Conservation (phyloP, 768 basidiomycete genomes). For the Galerina sulciceps region DNA sequence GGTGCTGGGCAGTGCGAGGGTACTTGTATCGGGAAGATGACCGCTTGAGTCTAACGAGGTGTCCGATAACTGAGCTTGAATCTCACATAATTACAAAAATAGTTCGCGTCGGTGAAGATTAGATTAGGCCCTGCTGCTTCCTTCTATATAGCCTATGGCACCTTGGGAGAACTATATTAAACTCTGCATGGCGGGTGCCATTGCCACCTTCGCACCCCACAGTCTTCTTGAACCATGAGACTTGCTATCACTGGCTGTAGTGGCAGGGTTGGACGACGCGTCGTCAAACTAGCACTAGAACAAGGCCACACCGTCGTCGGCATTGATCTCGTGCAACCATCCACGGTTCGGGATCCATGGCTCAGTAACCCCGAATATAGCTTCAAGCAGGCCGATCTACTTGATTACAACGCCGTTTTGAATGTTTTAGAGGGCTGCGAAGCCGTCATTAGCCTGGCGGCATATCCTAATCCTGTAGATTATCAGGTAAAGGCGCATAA, state of each 20-base stretch:
- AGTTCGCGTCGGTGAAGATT: too few relatives aligned
- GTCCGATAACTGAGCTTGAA: too few relatives aligned
- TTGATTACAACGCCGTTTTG: slow-evolving; percentile 48
- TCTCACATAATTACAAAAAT: too few relatives aligned
- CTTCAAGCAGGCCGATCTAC: slow-evolving; percentile 51
- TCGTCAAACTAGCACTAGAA: slow-evolving; percentile 52
- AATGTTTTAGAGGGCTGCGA: slow-evolving; percentile 55
- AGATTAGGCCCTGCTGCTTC: too few relatives aligned
- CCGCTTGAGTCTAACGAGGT: too few relatives aligned
- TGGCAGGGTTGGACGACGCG: slow-evolving; percentile 56
- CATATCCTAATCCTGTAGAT: slow-evolving; percentile 49
- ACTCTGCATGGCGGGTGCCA: too few relatives aligned
- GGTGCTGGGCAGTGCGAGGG: too few relatives aligned
- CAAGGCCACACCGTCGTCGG: slow-evolving; percentile 58
- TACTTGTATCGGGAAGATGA: too few relatives aligned
- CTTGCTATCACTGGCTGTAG: slow-evolving; percentile 67
- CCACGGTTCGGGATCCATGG: slow-evolving; percentile 15
- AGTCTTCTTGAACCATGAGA: slow-evolving; percentile 40
- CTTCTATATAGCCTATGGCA: too few relatives aligned
- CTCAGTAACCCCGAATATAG: slow-evolving; percentile 35
- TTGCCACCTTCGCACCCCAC: neutral
- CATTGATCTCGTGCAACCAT: slow-evolving; percentile 43
- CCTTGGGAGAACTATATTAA: too few relatives aligned
- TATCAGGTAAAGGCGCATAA: slow-evolving; percentile 63
- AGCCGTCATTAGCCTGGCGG: slow-evolving; percentile 63